Conservation (phyloP, 208 protist genomes). For the Leishmania martiniquensis region DNA sequence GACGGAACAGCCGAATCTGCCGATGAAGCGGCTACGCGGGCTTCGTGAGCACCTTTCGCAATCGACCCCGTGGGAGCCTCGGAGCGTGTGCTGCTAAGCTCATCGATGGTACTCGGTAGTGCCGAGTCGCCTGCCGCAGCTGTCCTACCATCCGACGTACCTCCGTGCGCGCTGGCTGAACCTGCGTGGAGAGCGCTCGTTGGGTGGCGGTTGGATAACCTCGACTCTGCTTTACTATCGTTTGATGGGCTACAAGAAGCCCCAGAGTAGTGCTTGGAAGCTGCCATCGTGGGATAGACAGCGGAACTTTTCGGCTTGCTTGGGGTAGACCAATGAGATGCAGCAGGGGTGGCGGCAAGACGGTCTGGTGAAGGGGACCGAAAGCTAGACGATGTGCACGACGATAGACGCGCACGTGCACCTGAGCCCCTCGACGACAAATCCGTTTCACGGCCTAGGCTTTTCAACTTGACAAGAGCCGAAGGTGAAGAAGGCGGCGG, state of each 20-base stretch:
- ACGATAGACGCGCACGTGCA: background rate
- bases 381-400: background rate
- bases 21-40: background rate
- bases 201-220: background rate
- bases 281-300: background rate
- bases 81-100: background rate
- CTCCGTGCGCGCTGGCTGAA: background rate
- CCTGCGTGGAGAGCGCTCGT: background rate
- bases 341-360: background rate
- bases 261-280: background rate
- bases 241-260: background rate
- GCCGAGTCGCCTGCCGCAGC: background rate
- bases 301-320: background rate
- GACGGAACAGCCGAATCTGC: background rate
- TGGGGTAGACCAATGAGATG: background rate
- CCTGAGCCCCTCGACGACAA: background rate
- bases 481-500: background rate
- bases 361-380: background rate
- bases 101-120: conserved; percentile 11
- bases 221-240: background rate
- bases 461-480: background rate
- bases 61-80: background rate
- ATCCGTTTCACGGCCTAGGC: background rate
- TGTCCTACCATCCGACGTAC: background rate
- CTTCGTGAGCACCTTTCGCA: background rate